Conservation (phyloP, 2,329 filamentous ascomycete species). For the Endothia cerciana region DNA sequence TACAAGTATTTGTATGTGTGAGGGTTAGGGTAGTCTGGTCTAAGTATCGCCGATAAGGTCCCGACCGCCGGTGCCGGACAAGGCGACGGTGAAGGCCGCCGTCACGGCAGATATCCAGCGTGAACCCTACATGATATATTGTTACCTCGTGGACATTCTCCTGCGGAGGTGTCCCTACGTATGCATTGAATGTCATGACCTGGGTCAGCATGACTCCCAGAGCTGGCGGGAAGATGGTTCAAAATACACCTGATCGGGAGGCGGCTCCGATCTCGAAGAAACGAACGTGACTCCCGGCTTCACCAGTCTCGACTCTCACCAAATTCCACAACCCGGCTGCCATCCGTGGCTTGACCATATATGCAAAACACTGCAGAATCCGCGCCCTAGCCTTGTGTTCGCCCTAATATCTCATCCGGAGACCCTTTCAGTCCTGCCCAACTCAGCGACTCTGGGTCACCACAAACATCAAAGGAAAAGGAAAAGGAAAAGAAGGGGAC, state of each 20-base stretch:
- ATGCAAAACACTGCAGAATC: neutral
- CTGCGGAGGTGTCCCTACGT: too few relatives aligned
- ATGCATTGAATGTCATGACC: too few relatives aligned
- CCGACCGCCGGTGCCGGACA: slow-evolving; percentile 14
- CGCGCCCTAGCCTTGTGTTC: neutral
- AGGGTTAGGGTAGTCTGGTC: neutral
- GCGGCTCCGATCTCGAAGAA: slow-evolving; percentile 14
- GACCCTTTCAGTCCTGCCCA: too few relatives aligned
- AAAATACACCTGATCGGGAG: slow-evolving; percentile 3
- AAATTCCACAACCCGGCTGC: neutral
- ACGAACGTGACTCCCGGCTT: neutral
- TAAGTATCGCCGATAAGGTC: slow-evolving; percentile 3
- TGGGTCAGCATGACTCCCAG: too few relatives aligned
- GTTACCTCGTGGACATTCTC: too few relatives aligned
- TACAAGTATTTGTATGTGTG: too few relatives aligned
- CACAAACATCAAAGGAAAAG: neutral
- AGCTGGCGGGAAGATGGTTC: neutral
- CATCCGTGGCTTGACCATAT: neutral
- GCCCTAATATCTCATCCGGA: neutral
- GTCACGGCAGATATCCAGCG: too few relatives aligned
- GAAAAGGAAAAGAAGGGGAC: too few relatives aligned
- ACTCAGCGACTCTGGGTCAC: neutral
- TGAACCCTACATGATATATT: too few relatives aligned
- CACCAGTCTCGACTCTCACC: neutral
- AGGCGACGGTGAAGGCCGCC: neutral